phyloP scores from a whole-genome alignment of 345 rosid genomes.

The Brassica carinata region DNA sequence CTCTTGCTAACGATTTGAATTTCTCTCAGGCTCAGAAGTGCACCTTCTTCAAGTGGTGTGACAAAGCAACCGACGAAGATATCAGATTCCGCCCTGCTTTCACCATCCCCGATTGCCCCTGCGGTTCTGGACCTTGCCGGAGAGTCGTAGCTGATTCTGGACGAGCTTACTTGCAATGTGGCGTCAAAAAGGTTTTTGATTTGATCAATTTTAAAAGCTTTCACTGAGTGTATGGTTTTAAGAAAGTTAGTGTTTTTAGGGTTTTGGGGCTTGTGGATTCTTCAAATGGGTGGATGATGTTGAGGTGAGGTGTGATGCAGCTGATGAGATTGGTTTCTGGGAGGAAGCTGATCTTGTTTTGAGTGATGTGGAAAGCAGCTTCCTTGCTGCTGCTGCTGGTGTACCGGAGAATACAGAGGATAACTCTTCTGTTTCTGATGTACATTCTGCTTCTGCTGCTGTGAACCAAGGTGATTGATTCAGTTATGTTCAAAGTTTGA shows the following conservation, averaged over 20 bases:
- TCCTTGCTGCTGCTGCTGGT: background rate
- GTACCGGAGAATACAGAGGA: background rate
- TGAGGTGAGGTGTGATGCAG: background rate
- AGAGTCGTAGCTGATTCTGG: slow-evolving; percentile 10
- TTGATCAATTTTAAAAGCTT: background rate
- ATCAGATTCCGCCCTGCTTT: slow-evolving; percentile 32
- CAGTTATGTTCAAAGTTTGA: background rate
- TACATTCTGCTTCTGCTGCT: background rate
- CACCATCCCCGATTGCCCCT: slow-evolving; percentile 30
- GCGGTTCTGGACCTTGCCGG: slow-evolving; percentile 48
- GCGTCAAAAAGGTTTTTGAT: slow-evolving; percentile 40
- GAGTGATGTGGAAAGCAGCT: slow-evolving; percentile 22
- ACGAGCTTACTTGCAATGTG: slow-evolving; percentile 36
- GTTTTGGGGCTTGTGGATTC: slow-evolving; percentile 52
- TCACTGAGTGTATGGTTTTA: background rate
- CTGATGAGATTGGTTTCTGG: slow-evolving; percentile 30
- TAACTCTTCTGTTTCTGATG: background rate
- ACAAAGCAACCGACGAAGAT: slow-evolving; percentile 33
- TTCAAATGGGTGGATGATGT: slow-evolving; percentile 37
- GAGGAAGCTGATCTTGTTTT: slow-evolving; percentile 17
- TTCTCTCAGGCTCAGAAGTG: slow-evolving; percentile 17
- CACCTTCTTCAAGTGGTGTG: slow-evolving; percentile 45
- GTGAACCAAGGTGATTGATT: background rate
- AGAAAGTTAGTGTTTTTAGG: slow-evolving; percentile 31
- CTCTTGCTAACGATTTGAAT: background rate